Conservation (phyloP, 179 eudicot genomes). For the Kewa caespitosa region DNA sequence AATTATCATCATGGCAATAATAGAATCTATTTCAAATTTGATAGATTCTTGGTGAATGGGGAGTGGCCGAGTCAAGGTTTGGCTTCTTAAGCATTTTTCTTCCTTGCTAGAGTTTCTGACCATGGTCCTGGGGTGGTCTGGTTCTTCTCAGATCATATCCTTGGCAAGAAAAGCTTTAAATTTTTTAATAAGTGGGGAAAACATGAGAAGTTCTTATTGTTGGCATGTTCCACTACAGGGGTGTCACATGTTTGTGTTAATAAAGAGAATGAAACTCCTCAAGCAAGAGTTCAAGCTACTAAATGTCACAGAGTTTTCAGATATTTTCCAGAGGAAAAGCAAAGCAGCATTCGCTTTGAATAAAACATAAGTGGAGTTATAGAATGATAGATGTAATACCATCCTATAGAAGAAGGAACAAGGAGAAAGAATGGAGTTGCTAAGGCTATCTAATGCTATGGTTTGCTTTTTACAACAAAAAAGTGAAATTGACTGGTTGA, state of each 20-base stretch:
- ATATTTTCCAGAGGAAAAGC: no score
- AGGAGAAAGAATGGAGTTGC: not conserved
- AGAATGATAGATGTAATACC: no score
- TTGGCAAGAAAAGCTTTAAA: not conserved
- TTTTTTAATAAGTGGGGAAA: not conserved
- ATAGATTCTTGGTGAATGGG: not conserved
- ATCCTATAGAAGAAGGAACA: no score
- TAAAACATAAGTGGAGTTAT: no score
- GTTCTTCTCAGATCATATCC: not conserved
- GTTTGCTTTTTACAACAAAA: not conserved
- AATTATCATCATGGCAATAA: not conserved
- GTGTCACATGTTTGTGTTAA: no score
- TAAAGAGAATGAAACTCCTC: no score
- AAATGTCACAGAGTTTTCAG: not conserved
- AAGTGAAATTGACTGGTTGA: not conserved
- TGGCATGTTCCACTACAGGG: no score
- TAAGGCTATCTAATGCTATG: not conserved
- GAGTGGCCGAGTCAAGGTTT: no score
- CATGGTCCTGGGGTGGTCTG: not conserved
- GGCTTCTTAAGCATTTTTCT: no score
- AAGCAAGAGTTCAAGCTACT: no score
- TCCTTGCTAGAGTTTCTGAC: not conserved
- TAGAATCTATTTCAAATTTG: not conserved
- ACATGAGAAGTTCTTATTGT: not conserved
- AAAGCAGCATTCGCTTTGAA: no score